Conservation (phyloP, 805 yeast species). For the Candida chilensis region DNA sequence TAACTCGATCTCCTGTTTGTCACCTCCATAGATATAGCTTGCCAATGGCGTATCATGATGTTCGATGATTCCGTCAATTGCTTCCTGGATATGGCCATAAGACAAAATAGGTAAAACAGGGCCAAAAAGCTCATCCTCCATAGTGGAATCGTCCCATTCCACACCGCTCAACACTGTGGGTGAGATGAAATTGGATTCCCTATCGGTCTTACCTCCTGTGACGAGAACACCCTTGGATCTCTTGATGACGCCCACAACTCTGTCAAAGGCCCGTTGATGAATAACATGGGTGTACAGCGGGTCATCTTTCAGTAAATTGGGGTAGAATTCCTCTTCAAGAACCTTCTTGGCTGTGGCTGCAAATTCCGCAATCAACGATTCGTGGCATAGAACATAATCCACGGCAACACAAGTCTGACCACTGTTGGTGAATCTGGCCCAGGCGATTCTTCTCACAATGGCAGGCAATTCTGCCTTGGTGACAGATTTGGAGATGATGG, state of each 20-base stretch:
- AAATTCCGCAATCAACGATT: slow-evolving; percentile 16
- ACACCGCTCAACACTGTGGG: slow-evolving; percentile 72
- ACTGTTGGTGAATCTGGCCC: slow-evolving; percentile 32
- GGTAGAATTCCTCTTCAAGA: slow-evolving; percentile 34
- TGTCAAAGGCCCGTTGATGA: slow-evolving; percentile 28
- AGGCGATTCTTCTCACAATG: slow-evolving; percentile 27
- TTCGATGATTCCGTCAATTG: slow-evolving; percentile 30
- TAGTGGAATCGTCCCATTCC: slow-evolving; percentile 54
- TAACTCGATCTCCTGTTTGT: slow-evolving; percentile 17
- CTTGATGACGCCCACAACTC: slow-evolving; percentile 15
- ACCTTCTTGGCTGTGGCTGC: slow-evolving; percentile 21
- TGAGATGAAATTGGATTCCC: slow-evolving; percentile 38
- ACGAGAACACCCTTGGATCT: slow-evolving; percentile 21
- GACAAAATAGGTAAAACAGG: slow-evolving; percentile 74
- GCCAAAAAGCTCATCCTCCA: slow-evolving; percentile 76
- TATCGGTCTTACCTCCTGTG: slow-evolving; percentile 23
- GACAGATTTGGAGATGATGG: slow-evolving; percentile 29
- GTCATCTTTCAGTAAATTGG: slow-evolving; percentile 17
- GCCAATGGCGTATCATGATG: slow-evolving; percentile 77
- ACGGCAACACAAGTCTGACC: slow-evolving; percentile 40
- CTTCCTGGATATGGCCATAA: slow-evolving; percentile 34
- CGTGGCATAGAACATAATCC: slow-evolving; percentile 28
- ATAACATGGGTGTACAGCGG: slow-evolving; percentile 53
- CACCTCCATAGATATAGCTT: slow-evolving; percentile 45
- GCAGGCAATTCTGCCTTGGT: slow-evolving; percentile 22